Evolutionary conservation across 495 filamentous ascomycete species (phyloP), one percentile per base, ranked within the genome.

Genomic region (Aspergillus heteromorphus): DNA sequence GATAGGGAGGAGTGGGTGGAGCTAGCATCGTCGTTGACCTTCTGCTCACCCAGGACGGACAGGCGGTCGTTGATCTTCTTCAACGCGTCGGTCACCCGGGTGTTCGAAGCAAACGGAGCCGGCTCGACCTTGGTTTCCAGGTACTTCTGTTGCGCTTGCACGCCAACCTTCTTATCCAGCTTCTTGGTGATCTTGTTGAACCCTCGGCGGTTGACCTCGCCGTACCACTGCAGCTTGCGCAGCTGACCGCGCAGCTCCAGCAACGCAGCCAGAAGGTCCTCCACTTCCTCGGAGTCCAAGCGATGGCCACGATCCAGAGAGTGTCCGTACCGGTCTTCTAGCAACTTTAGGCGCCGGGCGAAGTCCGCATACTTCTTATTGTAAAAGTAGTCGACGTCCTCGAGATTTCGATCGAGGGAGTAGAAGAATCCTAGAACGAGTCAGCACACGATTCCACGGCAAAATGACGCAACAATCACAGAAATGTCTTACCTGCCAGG

Each of bases 141-240:
- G 60, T 96, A 97, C 34, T 82, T 80, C 57, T 87, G 81, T 70
- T 96, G 91, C 0, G 87, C 85, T 52, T 83, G 78, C 1, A 82
- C 78, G 7, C 82, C 79, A 3, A 95, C 77, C 70, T 92, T 95
- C 73, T 96, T 96, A 73, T 96, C 91, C 18, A 95, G 75, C 69
- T 98, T 98, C 76, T 97, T 98, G 18, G 91, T 92, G 70, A 98
- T 97, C 73, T 98, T 98, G 61, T 95, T 79, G 62, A 98, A 98
- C 0, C 93, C 93, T 54, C 88, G 81, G 31, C 92, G 81, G 64
- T 98, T 98, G 60, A 97, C 91, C 73, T 97, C 93, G 23, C 91
- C 95, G 58, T 96, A 97, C 92, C 92, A 97, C 70, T 95, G 88
- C 55, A 98, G 76, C 58, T 97, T 97, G 40, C 92, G 81, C 53